Evolutionary conservation across 2,329 filamentous ascomycete genomes (phyloP), one percentile per base, ranked within the genome.

Genomic region (Exophiala sideris): DNA sequence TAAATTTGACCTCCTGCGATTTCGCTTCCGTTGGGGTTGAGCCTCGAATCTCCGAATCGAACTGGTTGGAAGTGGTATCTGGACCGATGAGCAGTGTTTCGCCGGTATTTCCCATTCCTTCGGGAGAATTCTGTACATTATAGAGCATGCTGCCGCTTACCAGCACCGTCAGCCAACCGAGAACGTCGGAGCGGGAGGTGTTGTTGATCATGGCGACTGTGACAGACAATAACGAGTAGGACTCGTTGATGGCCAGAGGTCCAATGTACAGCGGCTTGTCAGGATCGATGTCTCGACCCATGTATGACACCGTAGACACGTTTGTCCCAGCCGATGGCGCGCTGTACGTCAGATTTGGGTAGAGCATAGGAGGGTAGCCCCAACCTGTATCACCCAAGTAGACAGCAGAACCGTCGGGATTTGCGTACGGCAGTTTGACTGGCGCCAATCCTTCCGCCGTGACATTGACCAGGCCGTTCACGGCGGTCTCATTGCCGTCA

Each of bases 111-210:
- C 84, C 88, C 7, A 95, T 67, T 1, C 89, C 89, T 67, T 91
- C 87, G 1, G 76, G 72, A 1, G 86, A 87, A 14, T 73, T 70
- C 21, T 85, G 73, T 1, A 90, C 79, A 41, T 78, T 70, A n/a
- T 84, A 73, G 3, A 94, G 75, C 1, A 86, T 78, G 3, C 74
- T 73, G 1, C 86, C 86, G 52, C 88, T 82, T 51, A 88, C 80
- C n/a, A 95, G 76, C 2, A 92, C 74, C 1, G 90, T 95, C 74
- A 96, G 81, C 75, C 90, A 96, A 1, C 89, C 91, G 4, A 96
- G 76, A 1, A 92, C 81, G 58, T 87, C 84, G 39, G 72, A 68
- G 2, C 79, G 79, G 1, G 78, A 77, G 60, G 85, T 87, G 66
- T 87, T 84, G 66, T 87, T 84, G 56, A 88, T 80, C 49, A 96